phyloP scores from a whole-genome alignment of 129 eudicot species.

The Arctium lappa region DNA sequence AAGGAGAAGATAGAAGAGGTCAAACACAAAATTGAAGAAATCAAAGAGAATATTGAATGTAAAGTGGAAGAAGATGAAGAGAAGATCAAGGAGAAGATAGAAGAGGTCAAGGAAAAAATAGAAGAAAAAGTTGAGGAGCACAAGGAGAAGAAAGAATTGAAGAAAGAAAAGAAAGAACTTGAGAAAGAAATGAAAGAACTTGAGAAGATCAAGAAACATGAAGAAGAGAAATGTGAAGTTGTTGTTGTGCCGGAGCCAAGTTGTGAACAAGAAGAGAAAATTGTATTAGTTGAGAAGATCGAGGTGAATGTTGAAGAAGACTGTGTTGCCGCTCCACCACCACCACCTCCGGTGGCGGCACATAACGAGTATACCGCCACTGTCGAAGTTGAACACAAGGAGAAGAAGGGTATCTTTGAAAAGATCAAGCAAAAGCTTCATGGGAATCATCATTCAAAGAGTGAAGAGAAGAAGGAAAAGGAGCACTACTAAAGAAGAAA shows the following conservation, averaged over 20 bases:
- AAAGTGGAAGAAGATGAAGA: slow-evolving; percentile 16
- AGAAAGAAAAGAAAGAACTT: slow-evolving; percentile 25
- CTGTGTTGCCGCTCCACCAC: slow-evolving; percentile 19
- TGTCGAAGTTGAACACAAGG: slow-evolving; percentile 32
- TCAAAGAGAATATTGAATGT: slow-evolving; percentile 15
- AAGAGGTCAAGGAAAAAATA: slow-evolving; percentile 10
- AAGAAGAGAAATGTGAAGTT: slow-evolving; percentile 18
- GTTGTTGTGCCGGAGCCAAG: slow-evolving; percentile 3
- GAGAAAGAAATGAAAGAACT: slow-evolving; percentile 30
- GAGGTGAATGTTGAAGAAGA: slow-evolving; percentile 26
- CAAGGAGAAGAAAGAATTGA: slow-evolving; percentile 1
- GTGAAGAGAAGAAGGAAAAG: slow-evolving; percentile 36
- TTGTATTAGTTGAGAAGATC: not conserved
- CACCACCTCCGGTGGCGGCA: slow-evolving; percentile 19
- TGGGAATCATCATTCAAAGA: slow-evolving; percentile 30
- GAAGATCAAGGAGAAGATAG: slow-evolving; percentile 15
- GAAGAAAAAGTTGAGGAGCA: slow-evolving; percentile 15
- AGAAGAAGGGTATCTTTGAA: slow-evolving; percentile 34
- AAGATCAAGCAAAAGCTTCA: slow-evolving; percentile 37
- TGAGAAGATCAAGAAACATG: slow-evolving; percentile 16
- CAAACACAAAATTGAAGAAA: slow-evolving; percentile 13
- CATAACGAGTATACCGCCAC: slow-evolving; percentile 8
- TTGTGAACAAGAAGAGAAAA: slow-evolving; percentile 18
- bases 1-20: slow-evolving; percentile 14
- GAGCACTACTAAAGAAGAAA: slow-evolving; percentile 16